Conservation (phyloP, 2,329 filamentous ascomycete genomes). For the Pestalotiopsis fici region DNA sequence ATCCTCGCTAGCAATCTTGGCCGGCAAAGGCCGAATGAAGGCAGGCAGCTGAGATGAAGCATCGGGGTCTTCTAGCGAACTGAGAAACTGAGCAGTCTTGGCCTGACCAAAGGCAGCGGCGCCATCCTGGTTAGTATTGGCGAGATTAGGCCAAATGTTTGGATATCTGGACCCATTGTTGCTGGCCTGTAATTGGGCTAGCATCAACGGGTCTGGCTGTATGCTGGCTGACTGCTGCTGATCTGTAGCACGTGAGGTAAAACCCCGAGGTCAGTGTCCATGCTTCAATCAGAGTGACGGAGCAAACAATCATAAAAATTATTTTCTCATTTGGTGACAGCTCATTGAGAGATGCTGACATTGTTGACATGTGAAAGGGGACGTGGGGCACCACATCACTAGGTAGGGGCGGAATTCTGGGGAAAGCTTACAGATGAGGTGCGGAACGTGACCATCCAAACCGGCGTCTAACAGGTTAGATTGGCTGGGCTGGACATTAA, state of each 20-base stretch:
- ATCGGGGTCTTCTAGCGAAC: conserved; percentile 49
- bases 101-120: conserved; percentile 32
- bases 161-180: conserved; percentile 28
- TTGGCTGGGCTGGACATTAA: conserved; percentile 8
- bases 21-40: conserved; percentile 79
- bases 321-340: conserved; percentile 9
- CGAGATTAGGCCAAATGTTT: conserved; percentile 32
- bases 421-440: conserved; percentile 47
- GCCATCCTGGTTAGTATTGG: conserved; percentile 22
- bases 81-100: conserved; percentile 44
- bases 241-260: conserved; percentile 29
- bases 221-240: conserved; percentile 27
- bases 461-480: conserved; percentile 19
- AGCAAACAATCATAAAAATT: not conserved
- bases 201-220: conserved; percentile 30
- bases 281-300: not conserved
- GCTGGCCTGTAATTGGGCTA: conserved; percentile 27
- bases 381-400: conserved; percentile 6
- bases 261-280: conserved; percentile 18
- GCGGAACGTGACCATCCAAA: conserved; percentile 45
- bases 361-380: conserved; percentile 26
- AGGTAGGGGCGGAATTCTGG: not conserved
- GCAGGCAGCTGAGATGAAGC: conserved; percentile 53
- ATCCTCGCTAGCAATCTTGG: conserved; percentile 78
- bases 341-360: conserved; percentile 9